phyloP scores from a whole-genome alignment of 495 filamentous ascomycete genomes.

The Apiosordaria backusii region DNA sequence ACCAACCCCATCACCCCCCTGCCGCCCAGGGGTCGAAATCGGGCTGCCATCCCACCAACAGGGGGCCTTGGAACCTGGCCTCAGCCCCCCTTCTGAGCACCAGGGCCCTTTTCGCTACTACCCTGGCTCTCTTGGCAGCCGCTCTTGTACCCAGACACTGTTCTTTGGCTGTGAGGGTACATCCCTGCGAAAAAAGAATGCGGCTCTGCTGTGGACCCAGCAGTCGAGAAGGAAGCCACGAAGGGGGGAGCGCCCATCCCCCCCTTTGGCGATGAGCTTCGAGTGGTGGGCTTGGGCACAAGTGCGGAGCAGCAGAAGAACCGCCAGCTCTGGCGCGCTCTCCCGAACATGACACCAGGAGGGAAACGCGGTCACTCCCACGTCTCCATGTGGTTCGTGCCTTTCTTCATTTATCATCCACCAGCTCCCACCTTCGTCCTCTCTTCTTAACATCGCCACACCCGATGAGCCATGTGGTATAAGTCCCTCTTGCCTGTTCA shows the following conservation, averaged over 20 bases:
- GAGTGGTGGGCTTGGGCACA: not conserved
- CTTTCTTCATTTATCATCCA: not conserved
- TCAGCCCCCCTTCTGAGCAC: not conserved
- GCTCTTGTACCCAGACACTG: not conserved
- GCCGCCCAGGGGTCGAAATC: not conserved
- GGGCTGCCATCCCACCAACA: not conserved
- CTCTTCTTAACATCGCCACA: not conserved
- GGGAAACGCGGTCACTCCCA: not conserved
- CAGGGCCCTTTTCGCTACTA: not conserved
- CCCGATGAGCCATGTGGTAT: not conserved
- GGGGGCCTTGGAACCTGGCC: not conserved
- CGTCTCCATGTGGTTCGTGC: not conserved
- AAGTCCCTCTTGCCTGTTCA: not conserved
- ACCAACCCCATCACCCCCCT: not conserved
- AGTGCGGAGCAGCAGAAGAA: not conserved
- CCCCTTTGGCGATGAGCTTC: conserved; percentile 1
- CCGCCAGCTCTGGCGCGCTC: not conserved
- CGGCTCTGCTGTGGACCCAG: conserved; percentile 6
- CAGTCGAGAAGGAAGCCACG: not conserved
- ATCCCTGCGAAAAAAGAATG: no score
- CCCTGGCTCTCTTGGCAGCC: conserved; percentile 5
- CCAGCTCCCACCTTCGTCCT: not conserved
- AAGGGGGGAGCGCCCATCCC: not conserved
- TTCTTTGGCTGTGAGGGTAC: not conserved
- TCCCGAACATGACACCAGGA: not conserved